Evolutionary conservation across 345 rosid species (phyloP).

Genomic region (Hypericum androsaemum): DNA sequence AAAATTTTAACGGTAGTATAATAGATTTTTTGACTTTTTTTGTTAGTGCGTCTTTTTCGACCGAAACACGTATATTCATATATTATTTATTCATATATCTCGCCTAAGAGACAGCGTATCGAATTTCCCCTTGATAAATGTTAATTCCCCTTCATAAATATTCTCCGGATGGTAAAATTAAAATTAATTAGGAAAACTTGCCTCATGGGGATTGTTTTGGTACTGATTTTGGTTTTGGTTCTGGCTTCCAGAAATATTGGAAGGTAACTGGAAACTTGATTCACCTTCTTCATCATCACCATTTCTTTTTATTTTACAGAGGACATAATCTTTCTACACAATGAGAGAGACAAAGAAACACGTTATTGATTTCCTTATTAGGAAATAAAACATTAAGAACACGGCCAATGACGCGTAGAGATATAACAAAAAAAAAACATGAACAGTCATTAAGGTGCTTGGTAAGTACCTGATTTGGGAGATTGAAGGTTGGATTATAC

Average conservation of each 20-base stretch:
- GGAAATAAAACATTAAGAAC: background rate
- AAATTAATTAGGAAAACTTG: too few relatives aligned
- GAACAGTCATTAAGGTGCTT: too few relatives aligned
- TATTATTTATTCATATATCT: too few relatives aligned
- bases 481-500: slow-evolving; percentile 4
- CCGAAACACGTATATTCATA: too few relatives aligned
- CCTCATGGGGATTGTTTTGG: background rate
- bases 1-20: too few relatives aligned
- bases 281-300: background rate
- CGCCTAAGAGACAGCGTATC: too few relatives aligned
- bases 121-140: too few relatives aligned
- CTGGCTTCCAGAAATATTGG: background rate
- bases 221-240: background rate
- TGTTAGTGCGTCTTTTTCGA: too few relatives aligned
- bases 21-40: too few relatives aligned
- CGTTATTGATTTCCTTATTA: background rate
- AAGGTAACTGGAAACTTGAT: background rate
- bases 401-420: background rate
- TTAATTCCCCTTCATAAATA: too few relatives aligned
- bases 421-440: too few relatives aligned
- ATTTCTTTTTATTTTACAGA: background rate
- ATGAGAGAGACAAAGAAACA: background rate
- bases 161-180: too few relatives aligned
- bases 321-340: background rate
- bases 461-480: slow-evolving; percentile 9